phyloP scores from a whole-genome alignment of 352 stramenopile genomes.

The Pythium graminicola region DNA sequence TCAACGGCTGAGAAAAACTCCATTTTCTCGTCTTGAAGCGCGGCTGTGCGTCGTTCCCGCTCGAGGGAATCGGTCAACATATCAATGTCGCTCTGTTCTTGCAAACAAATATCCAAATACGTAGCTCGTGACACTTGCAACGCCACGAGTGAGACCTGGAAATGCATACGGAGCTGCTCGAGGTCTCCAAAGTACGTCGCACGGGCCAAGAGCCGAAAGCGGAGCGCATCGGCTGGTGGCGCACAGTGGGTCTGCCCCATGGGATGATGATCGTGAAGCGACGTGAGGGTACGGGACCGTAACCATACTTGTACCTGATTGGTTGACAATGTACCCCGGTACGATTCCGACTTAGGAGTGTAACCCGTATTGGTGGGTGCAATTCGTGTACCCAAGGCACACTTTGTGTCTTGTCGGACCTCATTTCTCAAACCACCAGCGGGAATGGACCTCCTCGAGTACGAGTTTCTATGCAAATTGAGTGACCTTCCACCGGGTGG shows the following conservation, averaged over 20 bases:
- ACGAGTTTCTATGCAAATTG: slow-evolving; percentile 62
- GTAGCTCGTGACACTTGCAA: slow-evolving; percentile 69
- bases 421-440: no score
- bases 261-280: background rate
- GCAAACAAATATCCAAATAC: slow-evolving; percentile 69
- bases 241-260: slow-evolving; percentile 63
- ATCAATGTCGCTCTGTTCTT: slow-evolving; percentile 49
- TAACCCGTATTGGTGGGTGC: no score
- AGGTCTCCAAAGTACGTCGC: slow-evolving; percentile 50
- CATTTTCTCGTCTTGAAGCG: slow-evolving; percentile 69
- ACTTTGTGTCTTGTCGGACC: background rate
- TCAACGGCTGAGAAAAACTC: slow-evolving; percentile 66
- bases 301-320: no score
- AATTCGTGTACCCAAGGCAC: no score
- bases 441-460: slow-evolving; percentile 34
- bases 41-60: slow-evolving; percentile 35
- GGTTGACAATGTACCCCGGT: no score
- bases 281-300: background rate
- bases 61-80: slow-evolving; percentile 53
- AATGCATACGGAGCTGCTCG: slow-evolving; percentile 32
- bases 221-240: slow-evolving; percentile 37
- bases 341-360: no score
- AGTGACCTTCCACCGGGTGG: slow-evolving; percentile 47
- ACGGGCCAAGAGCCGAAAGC: slow-evolving; percentile 41
- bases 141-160: slow-evolving; percentile 34